phyloP scores from a whole-genome alignment of 2,329 filamentous ascomycete species.

The Monosporascus cannonballus region DNA sequence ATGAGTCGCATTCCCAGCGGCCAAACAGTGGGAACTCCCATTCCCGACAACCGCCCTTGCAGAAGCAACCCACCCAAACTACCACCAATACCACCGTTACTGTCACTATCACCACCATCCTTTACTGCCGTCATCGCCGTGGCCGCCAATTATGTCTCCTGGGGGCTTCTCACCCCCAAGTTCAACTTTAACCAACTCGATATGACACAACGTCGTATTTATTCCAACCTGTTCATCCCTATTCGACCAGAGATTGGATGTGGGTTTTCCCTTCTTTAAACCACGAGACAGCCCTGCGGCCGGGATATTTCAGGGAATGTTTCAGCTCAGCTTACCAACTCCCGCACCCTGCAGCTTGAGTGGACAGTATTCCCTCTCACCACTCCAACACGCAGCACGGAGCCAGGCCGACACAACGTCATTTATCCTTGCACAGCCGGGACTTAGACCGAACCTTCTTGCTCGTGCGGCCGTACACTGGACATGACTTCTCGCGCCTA shows the following conservation, averaged over 20 bases:
- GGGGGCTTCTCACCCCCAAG: neutral
- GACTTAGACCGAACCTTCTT: neutral
- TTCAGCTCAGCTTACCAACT: neutral
- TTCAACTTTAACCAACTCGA: neutral
- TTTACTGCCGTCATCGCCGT: too few species aligned
- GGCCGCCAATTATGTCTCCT: too few species aligned
- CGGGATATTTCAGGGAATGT: neutral
- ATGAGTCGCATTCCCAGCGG: neutral
- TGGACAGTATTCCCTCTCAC: neutral
- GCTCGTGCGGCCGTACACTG: neutral
- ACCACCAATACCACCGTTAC: neutral
- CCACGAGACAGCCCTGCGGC: neutral
- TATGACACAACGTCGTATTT: neutral
- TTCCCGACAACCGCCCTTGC: neutral
- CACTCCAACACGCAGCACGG: neutral
- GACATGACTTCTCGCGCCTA: neutral
- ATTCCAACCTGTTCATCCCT: neutral
- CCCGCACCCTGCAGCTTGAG: neutral
- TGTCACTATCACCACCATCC: too few species aligned
- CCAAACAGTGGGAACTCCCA: neutral
- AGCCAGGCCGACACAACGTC: neutral
- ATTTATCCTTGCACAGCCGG: neutral
- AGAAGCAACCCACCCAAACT: neutral
- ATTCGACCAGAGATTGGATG: neutral
- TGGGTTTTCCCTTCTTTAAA: neutral